Base-by-base conservation (phyloP, 192 early-diverging fungal species). In the Coemansia sp. region DNA sequence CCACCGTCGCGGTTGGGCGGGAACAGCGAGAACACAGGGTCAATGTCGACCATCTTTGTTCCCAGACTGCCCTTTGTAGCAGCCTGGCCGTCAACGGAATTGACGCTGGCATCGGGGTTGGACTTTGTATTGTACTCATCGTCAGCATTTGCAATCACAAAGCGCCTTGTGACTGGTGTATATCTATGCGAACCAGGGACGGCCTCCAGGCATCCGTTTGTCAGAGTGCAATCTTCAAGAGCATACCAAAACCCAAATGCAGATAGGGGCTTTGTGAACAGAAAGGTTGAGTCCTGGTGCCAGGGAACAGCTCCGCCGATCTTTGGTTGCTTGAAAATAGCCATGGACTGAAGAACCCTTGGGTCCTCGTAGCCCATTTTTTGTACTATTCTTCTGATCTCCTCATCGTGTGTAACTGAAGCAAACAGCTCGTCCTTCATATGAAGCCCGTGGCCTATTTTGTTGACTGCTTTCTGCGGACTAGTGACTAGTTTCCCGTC, bases 161-260 rank as follows among this genome's bases (percentile, higher is more conserved):
- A 60, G 4, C 78, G 60, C 9, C 23, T 38, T 5, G 74, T 55
- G n/a, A 77, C 37, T 0, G 70, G 50, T 30, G 39, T 72, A 56
- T 78, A 69, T 53, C 88, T 89, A 65, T 94, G 92, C 10, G 89
- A 91, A 8, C 89, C 90, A 13, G 87, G 88, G 1, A 86, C 64
- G 65, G 90, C 93, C 26, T 80, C 85, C 55, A 97, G 83, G 43
- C 91, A 93, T 1, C 94, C 94, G 55, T 97, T 94, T 22, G 77
- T 60, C 7, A 79, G 58, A 2, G 89, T 93, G 73, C 92, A 94
- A 54, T 97, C 89, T 50, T 97, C 92, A 3, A 97, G 72, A 1
- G 94, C 91, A 60, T 94, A 86, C 94, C 94, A 94, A 53, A 92
- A 85, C 7, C 92, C 90, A 6, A 82, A 78, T 0, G 92, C 92